phyloP scores from a whole-genome alignment of 148 eudicot species.

The Fagopyrum esculentum region DNA sequence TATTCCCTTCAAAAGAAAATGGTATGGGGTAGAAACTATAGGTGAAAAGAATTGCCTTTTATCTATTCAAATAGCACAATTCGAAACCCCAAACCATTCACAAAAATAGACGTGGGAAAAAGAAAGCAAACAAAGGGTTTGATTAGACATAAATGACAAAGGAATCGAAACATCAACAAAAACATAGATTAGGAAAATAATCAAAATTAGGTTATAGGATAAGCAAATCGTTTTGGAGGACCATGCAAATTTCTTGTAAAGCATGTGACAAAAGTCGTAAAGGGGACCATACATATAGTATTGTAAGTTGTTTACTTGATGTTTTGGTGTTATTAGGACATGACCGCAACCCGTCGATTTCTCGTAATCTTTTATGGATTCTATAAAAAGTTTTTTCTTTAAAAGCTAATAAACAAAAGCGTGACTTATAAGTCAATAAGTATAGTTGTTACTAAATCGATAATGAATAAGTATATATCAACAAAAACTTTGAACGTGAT shows the following conservation, averaged over 20 bases:
- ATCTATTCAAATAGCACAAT: neutral
- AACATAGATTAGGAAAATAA: neutral
- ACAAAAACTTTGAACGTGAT: neutral
- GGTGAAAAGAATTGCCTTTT: neutral
- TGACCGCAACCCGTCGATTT: neutral
- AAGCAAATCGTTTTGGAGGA: neutral
- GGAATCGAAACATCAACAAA: neutral
- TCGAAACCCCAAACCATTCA: neutral
- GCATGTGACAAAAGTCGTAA: neutral
- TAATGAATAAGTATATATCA: neutral
- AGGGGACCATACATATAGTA: neutral
- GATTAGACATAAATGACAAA: neutral
- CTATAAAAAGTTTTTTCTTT: neutral
- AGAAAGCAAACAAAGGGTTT: neutral
- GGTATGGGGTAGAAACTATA: neutral
- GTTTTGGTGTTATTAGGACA: conserved; percentile 8
- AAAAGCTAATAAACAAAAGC: neutral
- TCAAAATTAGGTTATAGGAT: neutral
- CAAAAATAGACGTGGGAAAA: neutral
- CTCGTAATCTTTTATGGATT: neutral
- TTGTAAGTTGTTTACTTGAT: neutral
- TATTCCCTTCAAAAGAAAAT: no score
- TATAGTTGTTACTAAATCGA: neutral
- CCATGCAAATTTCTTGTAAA: conserved; percentile 10
- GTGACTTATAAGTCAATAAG: neutral